These are phyloP conservation scores for Sextonia rubra DNA, from an alignment of 164 flowering plant species.

Conservation along the genomic window DNA sequence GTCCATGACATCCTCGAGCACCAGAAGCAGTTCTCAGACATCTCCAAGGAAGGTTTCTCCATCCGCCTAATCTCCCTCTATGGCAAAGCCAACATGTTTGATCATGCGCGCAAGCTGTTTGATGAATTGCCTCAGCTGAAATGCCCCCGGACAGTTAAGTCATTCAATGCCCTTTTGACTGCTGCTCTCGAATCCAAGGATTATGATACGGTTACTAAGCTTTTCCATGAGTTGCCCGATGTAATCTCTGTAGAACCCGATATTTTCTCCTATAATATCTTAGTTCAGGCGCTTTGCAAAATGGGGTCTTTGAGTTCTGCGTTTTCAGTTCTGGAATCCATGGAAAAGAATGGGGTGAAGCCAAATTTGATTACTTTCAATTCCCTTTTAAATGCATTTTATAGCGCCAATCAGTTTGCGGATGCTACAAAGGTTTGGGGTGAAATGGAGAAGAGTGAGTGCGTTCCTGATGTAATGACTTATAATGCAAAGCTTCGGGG, in stretches of 20 bases:
- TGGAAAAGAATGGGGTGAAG: conserved; percentile 30
- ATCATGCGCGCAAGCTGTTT: conserved; percentile 43
- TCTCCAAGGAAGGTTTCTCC: conserved; percentile 24
- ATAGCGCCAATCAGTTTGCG: conserved; percentile 14
- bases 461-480: conserved; percentile 24
- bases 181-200: conserved; percentile 31
- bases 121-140: conserved; percentile 48
- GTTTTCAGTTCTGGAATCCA: conserved; percentile 27
- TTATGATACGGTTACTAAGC: conserved; percentile 25
- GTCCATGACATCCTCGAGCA: conserved; percentile 37
- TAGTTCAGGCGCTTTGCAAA: conserved; percentile 33
- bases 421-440: conserved; percentile 41
- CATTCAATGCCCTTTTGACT: conserved; percentile 45
- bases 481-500: conserved; percentile 33
- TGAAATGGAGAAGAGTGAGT: conserved; percentile 28
- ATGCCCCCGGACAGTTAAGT: conserved; percentile 32
- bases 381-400: conserved; percentile 31
- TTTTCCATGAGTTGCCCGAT: conserved; percentile 28
- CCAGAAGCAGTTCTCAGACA: conserved; percentile 33
- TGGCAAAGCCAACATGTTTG: conserved; percentile 39
- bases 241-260: conserved; percentile 28
- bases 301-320: conserved; percentile 35
- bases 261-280: conserved; percentile 34
- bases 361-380: conserved; percentile 42
- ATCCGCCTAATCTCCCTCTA: conserved; percentile 27